Evolutionary conservation across 768 basidiomycete species (phyloP).

Genomic region (Hypholoma sublateritium): DNA sequence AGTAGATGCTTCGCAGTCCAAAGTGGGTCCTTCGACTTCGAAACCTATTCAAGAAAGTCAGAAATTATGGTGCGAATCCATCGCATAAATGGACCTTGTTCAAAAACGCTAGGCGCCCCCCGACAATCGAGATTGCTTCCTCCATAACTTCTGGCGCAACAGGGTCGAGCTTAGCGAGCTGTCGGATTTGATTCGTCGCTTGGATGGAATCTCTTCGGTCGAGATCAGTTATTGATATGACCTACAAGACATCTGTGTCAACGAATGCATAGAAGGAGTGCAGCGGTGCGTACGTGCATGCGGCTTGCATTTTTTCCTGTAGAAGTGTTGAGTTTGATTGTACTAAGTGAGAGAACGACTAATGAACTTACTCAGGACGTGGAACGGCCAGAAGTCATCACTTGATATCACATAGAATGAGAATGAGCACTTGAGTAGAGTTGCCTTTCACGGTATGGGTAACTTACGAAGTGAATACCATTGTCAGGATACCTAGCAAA

Average conservation of each 20-base stretch:
- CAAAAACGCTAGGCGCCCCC: constrained; percentile 80
- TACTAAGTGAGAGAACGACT: constrained; percentile 2
- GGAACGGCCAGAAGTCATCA: constrained; percentile 85
- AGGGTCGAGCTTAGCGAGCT: constrained; percentile 30
- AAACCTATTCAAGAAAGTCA: constrained; percentile 33
- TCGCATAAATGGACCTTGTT: constrained; percentile 41
- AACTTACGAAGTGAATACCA: constrained; percentile 75
- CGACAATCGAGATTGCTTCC: constrained; percentile 60
- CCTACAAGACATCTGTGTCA: constrained; percentile 29
- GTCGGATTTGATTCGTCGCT: constrained; percentile 56
- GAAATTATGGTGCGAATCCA: background rate
- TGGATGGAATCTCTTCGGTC: constrained; percentile 53
- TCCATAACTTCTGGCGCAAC: constrained; percentile 33
- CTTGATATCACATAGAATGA: constrained; percentile 33
- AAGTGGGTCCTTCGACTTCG: constrained; percentile 61
- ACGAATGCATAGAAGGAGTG: background rate
- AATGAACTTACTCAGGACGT: constrained; percentile 54
- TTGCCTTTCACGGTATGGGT: background rate
- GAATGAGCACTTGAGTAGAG: constrained; percentile 9
- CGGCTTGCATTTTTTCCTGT: constrained; percentile 68
- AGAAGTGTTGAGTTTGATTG: constrained; percentile 9
- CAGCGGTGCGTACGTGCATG: constrained; percentile 57
- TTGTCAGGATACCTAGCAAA: constrained; percentile 62
- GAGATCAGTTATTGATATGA: constrained; percentile 75
- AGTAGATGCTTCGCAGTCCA: constrained; percentile 65